Evolutionary conservation across 1,284 basidiomycete species (phyloP).

Genomic region (Cerrena zonata): DNA sequence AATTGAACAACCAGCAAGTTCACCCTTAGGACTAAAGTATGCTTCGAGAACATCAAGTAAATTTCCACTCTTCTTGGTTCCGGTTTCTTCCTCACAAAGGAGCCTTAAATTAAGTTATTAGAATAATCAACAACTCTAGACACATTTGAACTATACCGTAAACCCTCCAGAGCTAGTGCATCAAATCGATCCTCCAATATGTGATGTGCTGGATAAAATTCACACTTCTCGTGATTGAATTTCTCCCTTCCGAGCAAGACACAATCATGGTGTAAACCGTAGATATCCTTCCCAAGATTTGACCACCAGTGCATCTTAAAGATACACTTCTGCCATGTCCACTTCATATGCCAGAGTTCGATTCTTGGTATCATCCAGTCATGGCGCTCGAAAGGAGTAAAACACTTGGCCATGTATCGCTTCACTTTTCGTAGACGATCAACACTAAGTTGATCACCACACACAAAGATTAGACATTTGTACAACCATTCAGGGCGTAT

Average conservation of each 20-base stretch:
- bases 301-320: neutral
- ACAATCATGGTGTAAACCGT: neutral
- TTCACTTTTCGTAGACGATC: neutral
- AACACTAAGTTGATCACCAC: conserved; percentile 5
- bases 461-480: neutral
- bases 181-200: too few relatives aligned
- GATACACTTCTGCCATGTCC: neutral
- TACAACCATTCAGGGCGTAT: neutral
- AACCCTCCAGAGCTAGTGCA: too few relatives aligned
- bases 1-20: neutral
- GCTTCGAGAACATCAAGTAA: neutral
- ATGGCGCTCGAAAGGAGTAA: neutral
- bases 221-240: conserved; percentile 6
- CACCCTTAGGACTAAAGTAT: neutral
- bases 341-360: neutral
- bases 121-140: too few relatives aligned
- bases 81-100: too few relatives aligned
- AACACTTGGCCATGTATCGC: neutral
- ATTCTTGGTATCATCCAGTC: neutral
- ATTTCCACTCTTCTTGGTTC: too few relatives aligned
- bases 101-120: too few relatives aligned
- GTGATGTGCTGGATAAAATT: conserved; percentile 8
- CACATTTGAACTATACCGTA: too few relatives aligned
- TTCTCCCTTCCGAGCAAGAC: neutral
- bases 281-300: neutral